Evolutionary conservation across 257 asterid genomes (phyloP).

Genomic region (Coffea eugenioides): DNA sequence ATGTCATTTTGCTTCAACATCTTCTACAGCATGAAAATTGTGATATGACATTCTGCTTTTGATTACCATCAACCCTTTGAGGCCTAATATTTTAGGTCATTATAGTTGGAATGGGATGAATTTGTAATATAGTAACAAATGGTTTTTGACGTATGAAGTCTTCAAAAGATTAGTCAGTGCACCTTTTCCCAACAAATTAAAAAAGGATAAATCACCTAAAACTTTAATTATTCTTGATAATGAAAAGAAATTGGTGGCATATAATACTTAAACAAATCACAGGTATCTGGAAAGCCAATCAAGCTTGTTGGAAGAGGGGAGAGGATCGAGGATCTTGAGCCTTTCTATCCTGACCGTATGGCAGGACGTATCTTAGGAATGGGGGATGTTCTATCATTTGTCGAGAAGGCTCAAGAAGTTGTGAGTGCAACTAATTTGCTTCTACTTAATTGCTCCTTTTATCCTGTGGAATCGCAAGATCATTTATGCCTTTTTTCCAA

Average conservation of each 20-base stretch:
- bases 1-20: not conserved
- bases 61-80: not conserved
- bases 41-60: no score
- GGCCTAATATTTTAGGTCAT: not conserved
- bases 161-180: not conserved
- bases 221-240: not conserved
- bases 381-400: conserved; percentile 99
- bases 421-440: conserved; percentile 46
- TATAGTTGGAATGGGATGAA: not conserved
- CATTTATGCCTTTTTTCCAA: conserved; percentile 9
- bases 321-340: conserved; percentile 98
- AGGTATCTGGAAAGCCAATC: conserved; percentile 99
- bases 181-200: not conserved
- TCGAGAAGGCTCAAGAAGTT: conserved; percentile 98
- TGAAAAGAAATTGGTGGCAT: not conserved
- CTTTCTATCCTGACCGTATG: conserved; percentile 98
- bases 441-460: not conserved
- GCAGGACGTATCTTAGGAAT: conserved; percentile 97
- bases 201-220: not conserved
- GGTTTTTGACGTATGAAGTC: not conserved
- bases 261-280: conserved; percentile 13
- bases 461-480: conserved; percentile 9
- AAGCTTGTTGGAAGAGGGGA: conserved; percentile 99
- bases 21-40: not conserved
- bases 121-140: not conserved